Evolutionary conservation across 176 grass and related monocot species (phyloP).

Genomic region (Raddia guianensis): DNA sequence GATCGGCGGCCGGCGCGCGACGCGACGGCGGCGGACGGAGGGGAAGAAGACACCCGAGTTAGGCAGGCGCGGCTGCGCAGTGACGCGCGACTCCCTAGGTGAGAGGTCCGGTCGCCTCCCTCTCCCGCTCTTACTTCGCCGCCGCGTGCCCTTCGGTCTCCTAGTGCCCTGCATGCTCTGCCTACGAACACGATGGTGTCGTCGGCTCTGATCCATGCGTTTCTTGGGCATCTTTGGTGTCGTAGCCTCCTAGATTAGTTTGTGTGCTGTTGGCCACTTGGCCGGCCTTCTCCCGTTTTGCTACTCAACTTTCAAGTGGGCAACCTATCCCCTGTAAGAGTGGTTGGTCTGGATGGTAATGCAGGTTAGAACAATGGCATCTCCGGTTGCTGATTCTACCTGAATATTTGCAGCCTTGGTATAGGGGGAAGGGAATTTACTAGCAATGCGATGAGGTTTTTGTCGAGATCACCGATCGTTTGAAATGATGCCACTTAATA

Average conservation of each 20-base stretch:
- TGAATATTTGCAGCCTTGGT: neutral
- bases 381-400: neutral
- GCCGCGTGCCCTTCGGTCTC: neutral
- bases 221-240: neutral
- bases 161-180: neutral
- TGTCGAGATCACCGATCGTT: neutral
- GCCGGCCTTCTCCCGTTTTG: neutral
- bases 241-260: neutral
- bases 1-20: neutral
- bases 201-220: neutral
- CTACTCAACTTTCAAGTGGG: neutral
- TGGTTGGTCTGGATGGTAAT: neutral
- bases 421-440: neutral
- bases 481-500: neutral
- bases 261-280: neutral
- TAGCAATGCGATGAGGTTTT: neutral
- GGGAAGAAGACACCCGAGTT: neutral
- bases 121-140: neutral
- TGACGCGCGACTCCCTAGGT: no score
- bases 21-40: neutral
- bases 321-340: neutral
- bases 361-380: neutral
- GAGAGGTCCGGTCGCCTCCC: no score
- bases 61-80: neutral
- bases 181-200: neutral